phyloP scores from a whole-genome alignment of 768 basidiomycete genomes.

The Naganishia kalamii region DNA sequence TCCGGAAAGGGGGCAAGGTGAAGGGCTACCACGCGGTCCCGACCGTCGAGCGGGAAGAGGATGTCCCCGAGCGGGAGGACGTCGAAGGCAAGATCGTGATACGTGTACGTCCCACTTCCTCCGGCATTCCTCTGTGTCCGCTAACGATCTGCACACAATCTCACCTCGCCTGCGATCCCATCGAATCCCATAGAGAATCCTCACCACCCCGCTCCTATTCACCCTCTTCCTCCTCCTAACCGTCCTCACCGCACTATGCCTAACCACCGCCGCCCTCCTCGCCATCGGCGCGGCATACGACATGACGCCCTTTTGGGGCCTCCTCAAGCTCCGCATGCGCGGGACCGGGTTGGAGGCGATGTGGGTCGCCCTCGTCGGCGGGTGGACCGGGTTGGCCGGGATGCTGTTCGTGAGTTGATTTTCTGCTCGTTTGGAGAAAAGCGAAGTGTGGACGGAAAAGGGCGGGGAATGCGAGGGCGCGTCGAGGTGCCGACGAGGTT shows the following conservation, averaged over 20 bases:
- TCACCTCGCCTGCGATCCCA: neutral
- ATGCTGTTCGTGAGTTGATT: conserved; percentile 37
- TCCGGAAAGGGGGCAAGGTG: neutral
- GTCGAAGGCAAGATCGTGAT: neutral
- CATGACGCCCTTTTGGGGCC: conserved; percentile 32
- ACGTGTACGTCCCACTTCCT: too few relatives aligned
- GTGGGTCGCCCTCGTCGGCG: conserved; percentile 41
- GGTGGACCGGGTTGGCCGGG: conserved; percentile 41
- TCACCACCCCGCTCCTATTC: conserved; percentile 39
- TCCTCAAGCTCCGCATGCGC: conserved; percentile 16
- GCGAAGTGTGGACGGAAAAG: neutral
- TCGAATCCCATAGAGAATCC: conserved; percentile 32
- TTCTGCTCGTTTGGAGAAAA: neutral
- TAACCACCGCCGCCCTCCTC: conserved; percentile 34
- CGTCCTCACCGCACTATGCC: conserved; percentile 33
- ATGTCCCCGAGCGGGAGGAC: neutral
- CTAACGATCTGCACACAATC: neutral
- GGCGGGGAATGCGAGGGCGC: neutral
- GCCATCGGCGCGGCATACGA: conserved; percentile 38
- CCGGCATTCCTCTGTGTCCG: neutral
- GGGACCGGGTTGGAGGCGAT: conserved; percentile 43
- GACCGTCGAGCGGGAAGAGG: neutral
- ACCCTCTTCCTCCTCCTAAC: conserved; percentile 31
- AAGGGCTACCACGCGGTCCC: neutral
- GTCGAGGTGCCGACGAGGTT: too few relatives aligned